Conservation (phyloP, 257 asterid species). For the Anisodus tanguticus region DNA sequence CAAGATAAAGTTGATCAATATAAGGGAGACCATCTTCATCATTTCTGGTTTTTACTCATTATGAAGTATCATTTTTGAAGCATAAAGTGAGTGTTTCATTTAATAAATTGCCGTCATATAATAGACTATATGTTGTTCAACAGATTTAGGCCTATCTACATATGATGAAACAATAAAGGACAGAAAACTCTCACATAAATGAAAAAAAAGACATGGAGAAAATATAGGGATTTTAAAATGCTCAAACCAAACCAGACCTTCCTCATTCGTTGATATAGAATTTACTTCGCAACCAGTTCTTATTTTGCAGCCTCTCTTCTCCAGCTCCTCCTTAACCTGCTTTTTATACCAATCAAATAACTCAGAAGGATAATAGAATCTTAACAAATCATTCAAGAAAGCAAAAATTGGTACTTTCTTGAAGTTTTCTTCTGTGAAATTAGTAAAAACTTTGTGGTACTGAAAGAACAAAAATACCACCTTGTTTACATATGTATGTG, state of each 20-base stretch:
- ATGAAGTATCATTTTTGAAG: background rate
- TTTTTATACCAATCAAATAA: background rate
- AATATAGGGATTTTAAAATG: no score
- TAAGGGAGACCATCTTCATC: background rate
- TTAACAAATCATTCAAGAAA: background rate
- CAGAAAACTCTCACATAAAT: no score
- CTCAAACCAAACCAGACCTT: slow-evolving; percentile 47
- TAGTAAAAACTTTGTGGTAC: background rate
- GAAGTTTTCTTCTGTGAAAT: background rate
- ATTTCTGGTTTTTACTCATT: background rate
- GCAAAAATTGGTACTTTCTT: background rate
- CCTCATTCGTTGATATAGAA: slow-evolving; percentile 59
- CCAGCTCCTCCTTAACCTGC: slow-evolving; percentile 69
- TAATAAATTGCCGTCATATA: no score
- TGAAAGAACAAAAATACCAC: slow-evolving; percentile 35
- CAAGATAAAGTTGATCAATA: no score
- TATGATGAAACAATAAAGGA: no score
- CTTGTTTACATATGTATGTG: slow-evolving; percentile 66
- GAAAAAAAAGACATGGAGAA: no score
- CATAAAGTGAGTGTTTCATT: no score
- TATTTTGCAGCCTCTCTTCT: slow-evolving; percentile 69
- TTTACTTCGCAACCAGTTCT: slow-evolving; percentile 63
- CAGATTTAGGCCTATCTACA: background rate
- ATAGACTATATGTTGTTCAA: background rate
- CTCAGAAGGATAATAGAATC: background rate